A percentile compares a stretch with the other conserved stretches of the same genome.
Conservation (phyloP, 768 basidiomycete genomes). For the Panaeolus cyanescens region DNA sequence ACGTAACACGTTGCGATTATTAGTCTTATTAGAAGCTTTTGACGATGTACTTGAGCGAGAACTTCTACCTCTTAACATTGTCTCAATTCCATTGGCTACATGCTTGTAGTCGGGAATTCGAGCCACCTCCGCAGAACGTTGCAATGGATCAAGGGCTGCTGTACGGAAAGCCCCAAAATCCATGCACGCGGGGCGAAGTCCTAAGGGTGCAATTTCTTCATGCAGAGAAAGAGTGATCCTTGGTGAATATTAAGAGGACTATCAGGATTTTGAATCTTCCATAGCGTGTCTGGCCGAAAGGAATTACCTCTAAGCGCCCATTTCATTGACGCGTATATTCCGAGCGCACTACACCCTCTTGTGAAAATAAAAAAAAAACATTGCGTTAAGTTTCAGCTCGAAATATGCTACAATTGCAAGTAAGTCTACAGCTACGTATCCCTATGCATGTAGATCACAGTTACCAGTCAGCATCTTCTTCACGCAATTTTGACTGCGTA, state of each 20-base stretch:
- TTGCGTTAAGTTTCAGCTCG: no score
- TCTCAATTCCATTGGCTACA: slow-evolving; percentile 23
- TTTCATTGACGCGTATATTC: slow-evolving; percentile 43
- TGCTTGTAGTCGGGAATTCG: slow-evolving; percentile 34
- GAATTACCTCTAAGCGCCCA: slow-evolving; percentile 33
- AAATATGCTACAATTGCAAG: no score
- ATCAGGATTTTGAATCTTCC: no score
- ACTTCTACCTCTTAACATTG: slow-evolving; percentile 21
- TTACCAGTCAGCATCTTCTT: no score
- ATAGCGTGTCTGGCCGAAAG: not conserved
- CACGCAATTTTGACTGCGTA: no score
- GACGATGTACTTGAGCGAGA: slow-evolving; percentile 5
- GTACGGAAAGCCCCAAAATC: slow-evolving; percentile 45
- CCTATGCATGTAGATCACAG: no score
- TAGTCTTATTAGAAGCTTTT: not conserved
- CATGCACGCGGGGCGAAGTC: slow-evolving; percentile 36
- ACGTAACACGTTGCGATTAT: no score
- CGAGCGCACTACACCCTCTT: no score
- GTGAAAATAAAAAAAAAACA: no score
- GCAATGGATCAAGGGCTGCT: slow-evolving; percentile 25
- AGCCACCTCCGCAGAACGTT: slow-evolving; percentile 23
- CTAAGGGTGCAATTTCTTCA: slow-evolving; percentile 39
- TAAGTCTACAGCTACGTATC: no score
- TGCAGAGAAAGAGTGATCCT: slow-evolving; percentile 33
- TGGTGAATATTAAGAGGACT: slow-evolving; percentile 1